A percentile compares a stretch with the other conserved stretches of the same genome.
Evolutionary conservation across 768 basidiomycete species (phyloP).

Genomic region (Lactifluus subvellereus): DNA sequence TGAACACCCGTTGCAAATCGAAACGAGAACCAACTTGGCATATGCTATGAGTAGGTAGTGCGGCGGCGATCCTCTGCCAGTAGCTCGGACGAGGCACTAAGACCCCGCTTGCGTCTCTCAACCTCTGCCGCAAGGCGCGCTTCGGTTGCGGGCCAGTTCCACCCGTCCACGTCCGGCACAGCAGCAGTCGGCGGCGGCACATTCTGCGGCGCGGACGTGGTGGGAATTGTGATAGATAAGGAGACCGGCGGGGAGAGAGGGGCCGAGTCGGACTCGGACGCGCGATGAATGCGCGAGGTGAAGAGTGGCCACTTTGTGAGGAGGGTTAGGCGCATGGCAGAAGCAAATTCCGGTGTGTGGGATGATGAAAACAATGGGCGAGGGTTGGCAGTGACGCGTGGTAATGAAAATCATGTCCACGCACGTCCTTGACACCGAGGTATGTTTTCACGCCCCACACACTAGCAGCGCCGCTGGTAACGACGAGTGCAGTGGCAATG

Average conservation of each 20-base stretch:
- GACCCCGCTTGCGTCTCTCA: constrained; percentile 40
- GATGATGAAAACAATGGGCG: neutral
- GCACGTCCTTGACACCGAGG: constrained; percentile 52
- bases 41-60: too few species aligned
- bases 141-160: constrained; percentile 51
- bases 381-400: neutral
- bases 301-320: constrained; percentile 44
- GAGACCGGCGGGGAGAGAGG: constrained; percentile 21
- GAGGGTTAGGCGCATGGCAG: constrained; percentile 47
- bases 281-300: constrained; percentile 46
- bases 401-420: constrained; percentile 26
- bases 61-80: too few species aligned
- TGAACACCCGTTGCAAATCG: too few species aligned
- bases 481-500: constrained; percentile 57
- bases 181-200: neutral
- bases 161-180: constrained; percentile 26
- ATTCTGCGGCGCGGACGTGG: neutral
- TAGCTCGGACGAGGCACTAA: neutral
- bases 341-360: constrained; percentile 55
- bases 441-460: constrained; percentile 46
- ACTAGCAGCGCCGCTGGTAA: constrained; percentile 39
- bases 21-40: too few species aligned
- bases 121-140: constrained; percentile 42
- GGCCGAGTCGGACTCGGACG: constrained; percentile 32
- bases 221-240: neutral